These are phyloP conservation scores for Clitoria ternatea DNA, from an alignment of 306 rosid species.

Conservation along the genomic window DNA sequence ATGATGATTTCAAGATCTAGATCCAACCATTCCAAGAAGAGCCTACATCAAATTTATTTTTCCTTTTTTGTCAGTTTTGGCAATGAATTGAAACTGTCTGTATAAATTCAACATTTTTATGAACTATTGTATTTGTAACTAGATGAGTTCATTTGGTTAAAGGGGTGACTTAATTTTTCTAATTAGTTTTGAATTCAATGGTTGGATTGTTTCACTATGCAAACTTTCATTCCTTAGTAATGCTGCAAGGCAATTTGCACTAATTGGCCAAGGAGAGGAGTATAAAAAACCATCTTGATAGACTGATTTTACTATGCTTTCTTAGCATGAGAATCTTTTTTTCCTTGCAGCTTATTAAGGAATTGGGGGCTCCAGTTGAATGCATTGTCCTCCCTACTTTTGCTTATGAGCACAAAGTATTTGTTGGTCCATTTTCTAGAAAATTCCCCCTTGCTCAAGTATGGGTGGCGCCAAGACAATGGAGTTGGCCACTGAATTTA, in stretches of 20 bases:
- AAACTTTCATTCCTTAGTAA: conserved; percentile 8
- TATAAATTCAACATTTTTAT: not conserved
- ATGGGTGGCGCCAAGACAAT: conserved; percentile 99
- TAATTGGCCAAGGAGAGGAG: not conserved
- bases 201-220: not conserved
- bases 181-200: not conserved
- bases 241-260: not conserved
- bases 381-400: conserved; percentile 86
- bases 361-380: conserved; percentile 84
- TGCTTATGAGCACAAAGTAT: conserved; percentile 93
- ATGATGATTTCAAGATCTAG: no score
- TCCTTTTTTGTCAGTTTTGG: not conserved
- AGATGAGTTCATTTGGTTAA: not conserved
- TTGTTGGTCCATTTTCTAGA: conserved; percentile 94
- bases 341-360: conserved; percentile 72
- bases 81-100: not conserved
- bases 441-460: conserved; percentile 79
- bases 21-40: no score
- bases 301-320: conserved; percentile 7
- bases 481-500: conserved; percentile 98
- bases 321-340: conserved; percentile 4
- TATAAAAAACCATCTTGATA: not conserved
- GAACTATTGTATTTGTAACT: not conserved
- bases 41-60: no score
- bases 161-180: not conserved